A percentile compares a stretch with the other conserved stretches of the same genome.
These are phyloP conservation scores for Yamadazyma triangularis DNA, from an alignment of 1,139 yeast genomes.

Conservation along the genomic window DNA sequence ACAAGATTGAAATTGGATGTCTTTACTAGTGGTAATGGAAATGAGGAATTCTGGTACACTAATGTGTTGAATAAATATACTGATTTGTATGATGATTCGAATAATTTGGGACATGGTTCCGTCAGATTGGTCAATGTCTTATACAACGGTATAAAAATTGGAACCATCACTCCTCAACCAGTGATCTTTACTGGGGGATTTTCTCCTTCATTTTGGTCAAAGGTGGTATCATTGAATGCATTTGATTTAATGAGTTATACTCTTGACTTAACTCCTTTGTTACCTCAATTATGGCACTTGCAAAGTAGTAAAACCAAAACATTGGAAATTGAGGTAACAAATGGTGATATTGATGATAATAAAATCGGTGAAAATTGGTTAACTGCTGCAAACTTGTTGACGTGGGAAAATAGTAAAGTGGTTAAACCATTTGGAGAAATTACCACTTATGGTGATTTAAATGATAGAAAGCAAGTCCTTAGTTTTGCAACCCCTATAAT, in stretches of 20 bases:
- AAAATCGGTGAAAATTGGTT: conserved; percentile 64
- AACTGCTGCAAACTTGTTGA: conserved; percentile 57
- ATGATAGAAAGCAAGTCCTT: conserved; percentile 14
- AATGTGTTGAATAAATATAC: conserved; percentile 51
- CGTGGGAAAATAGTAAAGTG: conserved; percentile 52
- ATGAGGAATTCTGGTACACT: conserved; percentile 82
- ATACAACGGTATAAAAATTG: conserved; percentile 45
- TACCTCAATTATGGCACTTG: conserved; percentile 59
- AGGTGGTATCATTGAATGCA: conserved; percentile 68
- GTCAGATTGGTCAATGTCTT: conserved; percentile 51
- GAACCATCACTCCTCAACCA: conserved; percentile 52
- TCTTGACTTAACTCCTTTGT: conserved; percentile 61
- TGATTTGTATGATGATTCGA: conserved; percentile 23
- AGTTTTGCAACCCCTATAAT: conserved; percentile 5
- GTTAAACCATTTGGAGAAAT: conserved; percentile 37
- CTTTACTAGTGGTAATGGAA: conserved; percentile 70
- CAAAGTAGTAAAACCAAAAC: conserved; percentile 16
- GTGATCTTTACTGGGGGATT: conserved; percentile 75
- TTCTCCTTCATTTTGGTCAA: conserved; percentile 74
- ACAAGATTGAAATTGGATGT: conserved; percentile 56
- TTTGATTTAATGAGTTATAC: conserved; percentile 67
- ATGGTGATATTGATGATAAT: conserved; percentile 36
- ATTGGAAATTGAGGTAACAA: conserved; percentile 48
- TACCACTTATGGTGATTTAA: conserved; percentile 15
- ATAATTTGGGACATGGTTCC: conserved; percentile 61